These are phyloP conservation scores for Phyllachora maydis DNA, from an alignment of 2,329 filamentous ascomycete genomes.

Conservation along the genomic window DNA sequence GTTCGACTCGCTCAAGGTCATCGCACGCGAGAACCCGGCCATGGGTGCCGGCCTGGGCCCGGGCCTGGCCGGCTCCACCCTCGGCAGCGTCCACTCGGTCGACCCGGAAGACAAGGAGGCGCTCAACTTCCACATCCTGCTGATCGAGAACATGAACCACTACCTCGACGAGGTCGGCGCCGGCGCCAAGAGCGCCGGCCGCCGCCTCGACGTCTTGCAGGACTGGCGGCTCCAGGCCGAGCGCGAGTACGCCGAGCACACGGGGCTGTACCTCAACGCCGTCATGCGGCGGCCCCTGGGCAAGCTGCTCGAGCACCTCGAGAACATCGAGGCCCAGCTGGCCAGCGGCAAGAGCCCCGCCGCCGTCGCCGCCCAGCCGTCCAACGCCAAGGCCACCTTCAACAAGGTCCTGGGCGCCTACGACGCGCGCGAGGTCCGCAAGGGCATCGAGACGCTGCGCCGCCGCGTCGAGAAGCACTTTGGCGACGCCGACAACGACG, in stretches of 20 bases:
- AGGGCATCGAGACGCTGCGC: conserved; percentile 73
- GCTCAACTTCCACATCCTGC: conserved; percentile 87
- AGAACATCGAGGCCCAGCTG: conserved; percentile 62
- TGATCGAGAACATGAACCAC: conserved; percentile 98
- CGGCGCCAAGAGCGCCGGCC: conserved; percentile 16
- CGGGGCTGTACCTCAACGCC: conserved; percentile 68
- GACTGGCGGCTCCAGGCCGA: conserved; percentile 66
- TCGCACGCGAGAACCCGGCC: conserved; percentile 50
- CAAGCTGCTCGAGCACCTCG: conserved; percentile 77
- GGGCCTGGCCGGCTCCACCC: conserved; percentile 4
- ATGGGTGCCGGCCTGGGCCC: conserved; percentile 16
- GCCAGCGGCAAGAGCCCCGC: conserved; percentile 35
- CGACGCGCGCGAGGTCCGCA: conserved; percentile 68
- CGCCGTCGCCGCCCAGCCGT: conserved; percentile 57
- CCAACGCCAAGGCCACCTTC: conserved; percentile 63
- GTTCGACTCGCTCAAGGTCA: conserved; percentile 93
- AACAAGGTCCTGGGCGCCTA: conserved; percentile 70
- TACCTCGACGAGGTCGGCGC: conserved; percentile 86
- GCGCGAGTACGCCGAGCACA: conserved; percentile 66
- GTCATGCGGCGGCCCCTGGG: conserved; percentile 80
- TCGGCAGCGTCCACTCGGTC: conserved; percentile 14
- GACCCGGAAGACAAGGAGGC: conserved; percentile 83
- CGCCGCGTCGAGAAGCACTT: conserved; percentile 97
- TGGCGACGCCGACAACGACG: conserved; percentile 51
- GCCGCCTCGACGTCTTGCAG: conserved; percentile 53